A percentile compares a stretch with the other conserved stretches of the same genome.
phyloP scores from a whole-genome alignment of 169 alveolate genomes.

The Eimeria brunetti region DNA sequence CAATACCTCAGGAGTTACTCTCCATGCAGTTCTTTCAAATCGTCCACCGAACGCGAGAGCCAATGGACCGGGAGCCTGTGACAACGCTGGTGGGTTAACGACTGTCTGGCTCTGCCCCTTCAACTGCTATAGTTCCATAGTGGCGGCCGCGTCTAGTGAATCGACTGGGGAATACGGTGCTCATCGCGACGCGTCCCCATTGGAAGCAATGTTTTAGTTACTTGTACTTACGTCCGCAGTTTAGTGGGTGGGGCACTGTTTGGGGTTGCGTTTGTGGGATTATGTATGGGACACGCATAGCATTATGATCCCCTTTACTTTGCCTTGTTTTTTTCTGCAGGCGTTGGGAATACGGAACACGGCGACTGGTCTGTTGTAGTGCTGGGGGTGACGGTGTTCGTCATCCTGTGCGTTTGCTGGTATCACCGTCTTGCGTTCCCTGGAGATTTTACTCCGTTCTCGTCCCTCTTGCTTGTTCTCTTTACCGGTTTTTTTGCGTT shows the following conservation, averaged over 20 bases:
- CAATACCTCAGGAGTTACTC: slow-evolving; percentile 15
- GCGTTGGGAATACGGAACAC: slow-evolving; percentile 14
- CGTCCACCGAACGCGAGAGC: slow-evolving; percentile 32
- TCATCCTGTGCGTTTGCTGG: slow-evolving; percentile 68
- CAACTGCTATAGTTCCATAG: background rate
- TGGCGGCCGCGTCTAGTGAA: background rate
- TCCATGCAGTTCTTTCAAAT: slow-evolving; percentile 61
- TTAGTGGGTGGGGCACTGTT: background rate
- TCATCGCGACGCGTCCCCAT: background rate
- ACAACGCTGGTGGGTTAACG: slow-evolving; percentile 26
- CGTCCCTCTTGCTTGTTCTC: slow-evolving; percentile 53
- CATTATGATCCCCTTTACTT: background rate
- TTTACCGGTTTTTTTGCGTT: slow-evolving; percentile 63
- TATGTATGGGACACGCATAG: background rate
- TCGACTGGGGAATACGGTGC: background rate
- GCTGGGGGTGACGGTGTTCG: slow-evolving; percentile 67
- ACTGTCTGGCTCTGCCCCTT: background rate
- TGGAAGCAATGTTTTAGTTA: background rate
- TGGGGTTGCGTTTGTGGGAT: background rate
- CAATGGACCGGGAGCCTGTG: slow-evolving; percentile 19
- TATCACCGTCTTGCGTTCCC: slow-evolving; percentile 68
- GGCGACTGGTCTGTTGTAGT: slow-evolving; percentile 67
- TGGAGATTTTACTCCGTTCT: slow-evolving; percentile 51
- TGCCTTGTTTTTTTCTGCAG: background rate
- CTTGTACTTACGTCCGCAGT: background rate